Base-by-base conservation (phyloP, 768 basidiomycete genomes). In the Termitomyces sp. region DNA sequence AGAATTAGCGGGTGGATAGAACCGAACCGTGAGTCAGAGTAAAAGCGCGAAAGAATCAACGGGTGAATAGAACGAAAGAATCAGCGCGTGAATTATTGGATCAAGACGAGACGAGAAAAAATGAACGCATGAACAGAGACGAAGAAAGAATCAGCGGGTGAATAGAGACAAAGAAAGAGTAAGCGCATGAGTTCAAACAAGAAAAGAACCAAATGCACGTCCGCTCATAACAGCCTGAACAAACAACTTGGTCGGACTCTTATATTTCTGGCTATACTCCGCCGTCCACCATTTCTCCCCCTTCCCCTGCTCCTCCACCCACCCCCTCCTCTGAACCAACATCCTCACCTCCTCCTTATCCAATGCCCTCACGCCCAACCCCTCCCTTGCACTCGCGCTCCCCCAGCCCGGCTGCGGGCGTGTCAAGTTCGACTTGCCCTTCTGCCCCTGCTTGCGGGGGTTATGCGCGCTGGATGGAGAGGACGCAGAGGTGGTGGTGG, bases 271-370 rank as follows among this genome's bases (percentile, higher is more conserved):
- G 65, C 86, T 86, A 65, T 95, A 97, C 64, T 91, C 90, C 34
- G 92, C 87, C 0, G 92, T 92, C 87, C 89, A 97, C 85, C 92
- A 91, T 62, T 80, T 88, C 68, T 95, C 96, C 6, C 43, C 45
- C 14, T 66, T 30, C 4, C 24, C 14, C 4, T 30, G 12, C 2
- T 27, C 26, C 20, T 14, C 22, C 14, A 76, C 67, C 69, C 79
- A 72, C 36, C 65, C 71, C 62, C 79, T 72, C 2, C 76, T 70
- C 34, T 62, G 64, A n/a, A 69, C 65, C 70, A 80, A 85, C 45
- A 62, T 74, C 13, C 66, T 53, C 0, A 79, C 59, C 63, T 94
- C 92, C 1, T 80, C 81, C 0, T 81, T 73, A 0, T 79, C 79
- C 44, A 92, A 69, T 6, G 75, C 67, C 5, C 86, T 78, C 45